These are phyloP conservation scores for Diospyros lotus DNA, from an alignment of 148 eudicot species.

Conservation along the genomic window DNA sequence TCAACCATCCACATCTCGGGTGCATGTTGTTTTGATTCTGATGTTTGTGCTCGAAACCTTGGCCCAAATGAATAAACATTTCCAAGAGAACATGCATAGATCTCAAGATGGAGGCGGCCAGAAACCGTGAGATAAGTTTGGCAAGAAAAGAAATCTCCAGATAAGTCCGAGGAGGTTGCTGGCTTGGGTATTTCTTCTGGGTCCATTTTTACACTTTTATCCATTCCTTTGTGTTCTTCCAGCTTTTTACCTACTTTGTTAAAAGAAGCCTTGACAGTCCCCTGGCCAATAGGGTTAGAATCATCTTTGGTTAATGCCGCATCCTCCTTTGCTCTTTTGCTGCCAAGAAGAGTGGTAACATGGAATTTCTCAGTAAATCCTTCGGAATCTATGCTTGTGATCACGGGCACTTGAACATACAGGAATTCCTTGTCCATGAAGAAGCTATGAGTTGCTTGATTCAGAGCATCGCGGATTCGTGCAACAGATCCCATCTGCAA, in stretches of 20 bases:
- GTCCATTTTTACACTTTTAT: constrained; percentile 83
- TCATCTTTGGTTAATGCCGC: constrained; percentile 3
- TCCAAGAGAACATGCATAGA: constrained; percentile 83
- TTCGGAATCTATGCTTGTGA: constrained; percentile 62
- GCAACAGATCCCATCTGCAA: constrained; percentile 80
- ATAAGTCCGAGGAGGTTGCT: constrained; percentile 24
- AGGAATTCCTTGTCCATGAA: constrained; percentile 70
- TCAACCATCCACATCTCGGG: constrained; percentile 96
- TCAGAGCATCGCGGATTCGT: constrained; percentile 58
- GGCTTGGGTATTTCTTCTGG: constrained; percentile 40
- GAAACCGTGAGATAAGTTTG: constrained; percentile 59
- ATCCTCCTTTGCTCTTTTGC: constrained; percentile 16
- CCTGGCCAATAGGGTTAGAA: constrained; percentile 38
- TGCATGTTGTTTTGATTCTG: constrained; percentile 51
- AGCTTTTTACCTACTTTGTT: constrained; percentile 49
- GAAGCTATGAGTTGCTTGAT: constrained; percentile 58
- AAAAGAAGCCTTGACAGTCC: constrained; percentile 52
- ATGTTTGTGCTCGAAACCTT: constrained; percentile 58
- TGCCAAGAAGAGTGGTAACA: constrained; percentile 52
- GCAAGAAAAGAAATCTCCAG: constrained; percentile 63
- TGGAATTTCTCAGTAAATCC: constrained; percentile 59
- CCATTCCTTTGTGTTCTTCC: constrained; percentile 68
- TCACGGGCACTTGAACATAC: constrained; percentile 73
- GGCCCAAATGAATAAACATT: constrained; percentile 95
- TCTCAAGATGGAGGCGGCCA: constrained; percentile 90